Base-by-base conservation (phyloP, 1,284 basidiomycete species). In the Gomphus bonarii region DNA sequence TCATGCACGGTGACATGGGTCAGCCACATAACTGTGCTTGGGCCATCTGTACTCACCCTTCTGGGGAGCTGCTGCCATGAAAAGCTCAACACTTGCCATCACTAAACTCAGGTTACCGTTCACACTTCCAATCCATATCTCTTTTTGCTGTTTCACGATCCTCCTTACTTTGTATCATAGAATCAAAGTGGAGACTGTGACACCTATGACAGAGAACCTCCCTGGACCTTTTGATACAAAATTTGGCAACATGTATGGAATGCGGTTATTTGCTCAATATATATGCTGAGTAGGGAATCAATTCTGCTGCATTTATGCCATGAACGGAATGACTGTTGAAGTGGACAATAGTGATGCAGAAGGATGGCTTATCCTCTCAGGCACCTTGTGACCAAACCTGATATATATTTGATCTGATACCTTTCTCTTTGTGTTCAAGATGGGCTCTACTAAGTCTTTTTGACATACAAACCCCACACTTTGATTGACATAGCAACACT, bases 311-410 rank as follows among this genome's bases (percentile, higher is more conserved):
- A 68, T 94, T 60, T 86, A 89, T 63, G 87, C 90, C 6, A 91
- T 91, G 83, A 93, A 92, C 66, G 91, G 91, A 43, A 91, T 91
- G 69, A 84, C 85, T 0, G 79, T 95, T 33, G 89, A 94, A 67
- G 80, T 94, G 40, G 89, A 93, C 71, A 93, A 93, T 71, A 93
- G 91, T 0, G 91, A 93, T 66, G 90, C 90, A 3, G 89, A 92
- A 67, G 91, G 92, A 18, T 82, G 92, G 30, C 75, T 95, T 22
- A 75, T 94, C 22, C 77, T 90, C 38, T 77, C 86, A 51, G 82
- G 82, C 84, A 14, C n/a, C n/a, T 43, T 30, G 7, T 25, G 57
- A n/a, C n/a, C n/a, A n/a, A n/a, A n/a, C n/a, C n/a, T n/a, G n/a
- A n/a, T n/a, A n/a, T n/a, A n/a, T n/a, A n/a, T 33, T 33, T 25